Percentiles rank a stretch among this genome's conserved stretches.
Conservation (phyloP, 257 asterid genomes). For the Asclepias syriaca region DNA sequence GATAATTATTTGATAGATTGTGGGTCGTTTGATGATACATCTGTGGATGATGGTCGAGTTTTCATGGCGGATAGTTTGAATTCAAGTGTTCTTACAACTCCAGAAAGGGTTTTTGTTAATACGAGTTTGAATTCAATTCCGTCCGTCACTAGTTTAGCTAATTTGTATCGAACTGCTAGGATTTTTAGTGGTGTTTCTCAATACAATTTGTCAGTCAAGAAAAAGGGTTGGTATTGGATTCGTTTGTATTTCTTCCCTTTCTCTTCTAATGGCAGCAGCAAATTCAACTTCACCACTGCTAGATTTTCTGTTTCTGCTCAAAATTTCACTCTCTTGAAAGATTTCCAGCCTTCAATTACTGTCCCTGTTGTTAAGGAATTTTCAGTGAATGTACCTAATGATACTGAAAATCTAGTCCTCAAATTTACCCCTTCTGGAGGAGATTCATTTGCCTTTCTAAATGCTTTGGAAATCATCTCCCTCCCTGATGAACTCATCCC, state of each 20-base stretch:
- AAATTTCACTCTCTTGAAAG: slow-evolving; percentile 27
- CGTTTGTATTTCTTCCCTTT: slow-evolving; percentile 37
- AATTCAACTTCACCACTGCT: slow-evolving; percentile 22
- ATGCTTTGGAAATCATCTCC: slow-evolving; percentile 34
- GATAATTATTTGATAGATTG: slow-evolving; percentile 38
- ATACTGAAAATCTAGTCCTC: slow-evolving; percentile 20
- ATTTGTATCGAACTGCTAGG: slow-evolving; percentile 32
- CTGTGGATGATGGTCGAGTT: slow-evolving; percentile 26
- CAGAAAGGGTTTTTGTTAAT: slow-evolving; percentile 19
- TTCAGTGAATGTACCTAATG: slow-evolving; percentile 21
- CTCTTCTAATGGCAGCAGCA: neutral
- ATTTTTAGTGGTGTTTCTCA: slow-evolving; percentile 25
- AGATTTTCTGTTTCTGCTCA: slow-evolving; percentile 34
- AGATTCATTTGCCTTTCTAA: slow-evolving; percentile 32
- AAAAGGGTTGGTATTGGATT: slow-evolving; percentile 31
- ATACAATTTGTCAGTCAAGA: slow-evolving; percentile 28
- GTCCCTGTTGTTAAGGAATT: slow-evolving; percentile 29
- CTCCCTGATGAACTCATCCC: slow-evolving; percentile 37
- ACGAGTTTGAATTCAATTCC: slow-evolving; percentile 21
- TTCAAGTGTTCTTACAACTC: slow-evolving; percentile 19
- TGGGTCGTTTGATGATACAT: slow-evolving; percentile 27
- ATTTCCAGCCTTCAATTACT: slow-evolving; percentile 23
- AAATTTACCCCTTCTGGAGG: slow-evolving; percentile 24
- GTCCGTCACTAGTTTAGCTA: slow-evolving; percentile 12
- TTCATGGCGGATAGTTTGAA: slow-evolving; percentile 30